Conservation (phyloP, 352 stramenopile genomes). For the Pythium insidiosum region DNA sequence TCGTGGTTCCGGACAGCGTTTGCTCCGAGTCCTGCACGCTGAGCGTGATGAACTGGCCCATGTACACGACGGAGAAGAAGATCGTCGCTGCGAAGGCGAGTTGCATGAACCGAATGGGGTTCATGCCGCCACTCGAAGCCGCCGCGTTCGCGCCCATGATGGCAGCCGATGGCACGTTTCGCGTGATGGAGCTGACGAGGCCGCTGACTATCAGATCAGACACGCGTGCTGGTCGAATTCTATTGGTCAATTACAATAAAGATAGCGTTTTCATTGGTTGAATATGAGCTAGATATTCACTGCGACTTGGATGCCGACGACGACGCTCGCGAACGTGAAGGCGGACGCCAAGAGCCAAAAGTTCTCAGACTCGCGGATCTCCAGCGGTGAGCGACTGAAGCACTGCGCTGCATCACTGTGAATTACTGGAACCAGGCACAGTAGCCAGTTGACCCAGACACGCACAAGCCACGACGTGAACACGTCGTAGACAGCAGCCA, state of each 20-base stretch:
- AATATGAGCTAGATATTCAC: conserved; percentile 39
- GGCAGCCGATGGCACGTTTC: too few relatives aligned
- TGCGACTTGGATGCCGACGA: conserved; percentile 60
- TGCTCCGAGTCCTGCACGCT: conserved; percentile 20
- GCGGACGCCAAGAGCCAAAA: conserved; percentile 38
- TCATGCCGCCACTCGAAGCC: conserved; percentile 2
- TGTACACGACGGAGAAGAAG: conserved; percentile 59
- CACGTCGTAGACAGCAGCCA: conserved; percentile 45
- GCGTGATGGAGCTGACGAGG: too few relatives aligned
- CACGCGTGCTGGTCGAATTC: too few relatives aligned
- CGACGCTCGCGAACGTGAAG: conserved; percentile 46
- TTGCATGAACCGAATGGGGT: conserved; percentile 68
- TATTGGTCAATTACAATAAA: too few relatives aligned
- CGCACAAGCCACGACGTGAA: conserved; percentile 50
- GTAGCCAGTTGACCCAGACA: conserved; percentile 45
- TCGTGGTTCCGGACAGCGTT: background rate
- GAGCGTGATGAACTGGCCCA: conserved; percentile 53
- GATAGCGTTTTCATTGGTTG: conserved; percentile 7
- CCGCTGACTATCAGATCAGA: too few relatives aligned
- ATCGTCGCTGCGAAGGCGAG: conserved; percentile 42
- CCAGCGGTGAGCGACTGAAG: conserved; percentile 28
- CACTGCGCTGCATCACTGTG: conserved; percentile 11
- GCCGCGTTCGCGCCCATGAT: background rate
- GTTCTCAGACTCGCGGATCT: conserved; percentile 56
- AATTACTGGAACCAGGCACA: conserved; percentile 36